Evolutionary conservation across 306 rosid species (phyloP), one percentile per base, ranked within the genome.

Genomic region (Oemleria cerasiformis): DNA sequence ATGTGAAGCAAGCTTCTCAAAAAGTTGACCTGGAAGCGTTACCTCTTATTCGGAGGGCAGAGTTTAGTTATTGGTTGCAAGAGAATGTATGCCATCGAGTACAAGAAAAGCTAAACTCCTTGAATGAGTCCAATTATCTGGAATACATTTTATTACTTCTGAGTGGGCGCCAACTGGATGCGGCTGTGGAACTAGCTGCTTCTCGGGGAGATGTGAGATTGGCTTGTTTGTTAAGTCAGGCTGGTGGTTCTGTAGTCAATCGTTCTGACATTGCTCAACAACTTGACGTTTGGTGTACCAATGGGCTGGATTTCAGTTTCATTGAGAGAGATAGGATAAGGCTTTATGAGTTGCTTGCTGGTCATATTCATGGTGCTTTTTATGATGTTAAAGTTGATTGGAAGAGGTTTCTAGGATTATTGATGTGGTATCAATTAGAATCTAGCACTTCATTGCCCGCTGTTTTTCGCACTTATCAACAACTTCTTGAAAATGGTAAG

Each of bases 21-120:
- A 91, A 91, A 80, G 84, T 79, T 39, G 97, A 94, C 67, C 82
- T 15, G 30, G 97, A 89, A 86, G 96, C 97, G 73, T 90, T 91
- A 65, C 96, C 96, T 72, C 85, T 91, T 44, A 72, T 89, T 73
- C 87, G 96, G 73, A 91, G 98, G 87, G 98, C 98, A 59, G 96
- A 89, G 84, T 94, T 91, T 75, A 91, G 97, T 79, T 87, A 84
- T 80, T 94, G 98, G 98, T 73, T 94, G 87, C 96, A 91, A 74
- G 98, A 91, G 84, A 87, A 96, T 83, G 97, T 94, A 58, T 78
- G 85, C 50, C 79, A 86, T 79, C 92, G 82, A 73, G 90, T 94
- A 74, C 96, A 94, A 82, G 86, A 87, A 72, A 86, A 87, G 68
- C 76, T 86, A 71, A 86, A 89, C 84, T 89, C 92, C 67, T 81